Percentiles rank a stretch among this genome's conserved stretches.
These are phyloP conservation scores for Spiromastix sp. DNA, from an alignment of 2,329 filamentous ascomycete species.

Conservation along the genomic window DNA sequence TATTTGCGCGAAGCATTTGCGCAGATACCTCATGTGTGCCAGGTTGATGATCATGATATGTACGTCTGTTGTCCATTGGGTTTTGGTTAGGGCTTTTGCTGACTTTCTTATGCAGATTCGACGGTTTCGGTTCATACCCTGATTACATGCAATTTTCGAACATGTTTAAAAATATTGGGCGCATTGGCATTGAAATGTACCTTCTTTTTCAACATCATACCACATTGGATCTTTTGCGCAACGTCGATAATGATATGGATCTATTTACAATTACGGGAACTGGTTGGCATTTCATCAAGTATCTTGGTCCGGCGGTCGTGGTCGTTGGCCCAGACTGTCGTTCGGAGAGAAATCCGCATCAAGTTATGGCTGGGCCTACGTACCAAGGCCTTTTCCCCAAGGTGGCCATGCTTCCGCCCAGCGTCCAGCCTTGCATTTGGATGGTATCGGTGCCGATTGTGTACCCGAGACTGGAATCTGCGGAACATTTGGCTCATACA, in stretches of 20 bases:
- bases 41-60: conserved; percentile 97
- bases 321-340: conserved; percentile 85
- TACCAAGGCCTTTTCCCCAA: conserved; percentile 98
- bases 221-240: conserved; percentile 82
- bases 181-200: conserved; percentile 95
- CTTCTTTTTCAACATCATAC: conserved; percentile 97
- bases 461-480: conserved; percentile 82
- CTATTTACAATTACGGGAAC: conserved; percentile 95
- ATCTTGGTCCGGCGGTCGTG: conserved; percentile 79
- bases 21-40: conserved; percentile 87
- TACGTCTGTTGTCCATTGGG: conserved; percentile 41
- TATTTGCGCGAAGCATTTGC: conserved; percentile 91
- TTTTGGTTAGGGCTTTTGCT: conserved; percentile 1
- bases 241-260: conserved; percentile 77
- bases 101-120: conserved; percentile 53
- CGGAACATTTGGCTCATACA: conserved; percentile 83
- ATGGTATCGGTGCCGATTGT: conserved; percentile 86
- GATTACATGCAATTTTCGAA: conserved; percentile 97
- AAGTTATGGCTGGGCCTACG: conserved; percentile 90
- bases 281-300: conserved; percentile 98
- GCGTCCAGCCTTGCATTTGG: conserved; percentile 94
- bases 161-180: conserved; percentile 96
- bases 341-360: conserved; percentile 78
- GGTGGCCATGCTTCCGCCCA: conserved; percentile 77
- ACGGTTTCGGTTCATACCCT: conserved; percentile 93